These are phyloP conservation scores for Eustoma russellianum DNA, from an alignment of 257 asterid species.

Conservation along the genomic window DNA sequence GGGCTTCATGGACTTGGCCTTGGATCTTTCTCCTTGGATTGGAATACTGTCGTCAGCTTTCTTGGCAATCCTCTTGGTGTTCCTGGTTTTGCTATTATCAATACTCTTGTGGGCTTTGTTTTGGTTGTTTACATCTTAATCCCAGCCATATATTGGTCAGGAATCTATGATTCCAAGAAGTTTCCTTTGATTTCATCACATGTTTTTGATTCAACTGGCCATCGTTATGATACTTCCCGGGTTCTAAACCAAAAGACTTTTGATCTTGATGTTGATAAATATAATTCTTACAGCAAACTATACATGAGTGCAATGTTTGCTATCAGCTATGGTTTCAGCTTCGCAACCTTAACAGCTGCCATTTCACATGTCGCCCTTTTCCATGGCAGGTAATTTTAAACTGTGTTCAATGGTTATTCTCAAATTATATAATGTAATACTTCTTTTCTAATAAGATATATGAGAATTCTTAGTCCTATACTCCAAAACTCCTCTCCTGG, in stretches of 20 bases:
- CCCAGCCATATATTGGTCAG: conserved; percentile 39
- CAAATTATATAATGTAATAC: no score
- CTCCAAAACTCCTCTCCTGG: no score
- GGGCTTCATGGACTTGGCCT: conserved; percentile 19
- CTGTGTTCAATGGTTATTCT: no score
- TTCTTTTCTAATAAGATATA: no score
- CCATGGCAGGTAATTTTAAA: conserved; percentile 39
- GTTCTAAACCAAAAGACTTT: conserved; percentile 31
- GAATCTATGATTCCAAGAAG: conserved; percentile 33
- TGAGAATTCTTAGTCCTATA: no score
- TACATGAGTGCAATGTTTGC: conserved; percentile 52
- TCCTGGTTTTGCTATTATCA: conserved; percentile 12
- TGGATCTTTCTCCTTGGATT: conserved; percentile 17
- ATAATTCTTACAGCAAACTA: conserved; percentile 44
- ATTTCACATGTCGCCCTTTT: conserved; percentile 49
- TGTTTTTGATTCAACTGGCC: conserved; percentile 32
- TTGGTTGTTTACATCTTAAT: conserved; percentile 16
- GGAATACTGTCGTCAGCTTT: conserved; percentile 16
- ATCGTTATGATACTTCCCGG: conserved; percentile 26
- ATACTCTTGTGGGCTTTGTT: conserved; percentile 5
- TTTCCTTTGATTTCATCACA: conserved; percentile 45
- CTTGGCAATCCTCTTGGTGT: conserved; percentile 9
- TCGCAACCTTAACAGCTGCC: conserved; percentile 60
- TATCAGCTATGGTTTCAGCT: conserved; percentile 54
- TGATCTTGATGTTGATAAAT: conserved; percentile 22